phyloP scores from a whole-genome alignment of 2,329 filamentous ascomycete species.

The Colletotrichum sp. region DNA sequence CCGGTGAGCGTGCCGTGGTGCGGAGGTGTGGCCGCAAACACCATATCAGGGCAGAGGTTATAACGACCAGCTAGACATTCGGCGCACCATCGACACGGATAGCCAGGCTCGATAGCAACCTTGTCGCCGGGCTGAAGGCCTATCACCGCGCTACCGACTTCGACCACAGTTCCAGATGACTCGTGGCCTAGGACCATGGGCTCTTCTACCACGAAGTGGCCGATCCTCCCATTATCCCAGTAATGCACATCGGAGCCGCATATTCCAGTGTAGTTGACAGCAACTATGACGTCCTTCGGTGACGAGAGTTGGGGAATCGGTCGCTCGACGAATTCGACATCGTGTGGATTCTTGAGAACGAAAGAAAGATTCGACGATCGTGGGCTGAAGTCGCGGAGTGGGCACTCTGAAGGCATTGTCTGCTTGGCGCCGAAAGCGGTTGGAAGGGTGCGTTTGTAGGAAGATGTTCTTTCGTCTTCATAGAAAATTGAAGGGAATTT shows the following conservation, averaged over 20 bases:
- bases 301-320: constrained; percentile 71
- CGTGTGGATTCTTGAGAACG: constrained; percentile 76
- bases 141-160: constrained; percentile 68
- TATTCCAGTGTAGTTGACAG: constrained; percentile 86
- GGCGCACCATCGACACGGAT: constrained; percentile 80
- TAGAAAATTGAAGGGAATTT: not conserved
- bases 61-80: constrained; percentile 84
- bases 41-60: constrained; percentile 89
- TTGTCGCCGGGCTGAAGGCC: constrained; percentile 76
- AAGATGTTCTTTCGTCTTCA: not conserved
- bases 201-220: constrained; percentile 80
- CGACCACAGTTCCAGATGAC: constrained; percentile 79
- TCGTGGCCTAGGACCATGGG: constrained; percentile 79
- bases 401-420: not conserved
- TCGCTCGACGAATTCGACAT: constrained; percentile 77
- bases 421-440: not conserved
- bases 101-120: constrained; percentile 88
- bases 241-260: constrained; percentile 90
- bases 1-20: constrained; percentile 88
- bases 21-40: constrained; percentile 90
- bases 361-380: constrained; percentile 77
- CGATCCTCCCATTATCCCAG: constrained; percentile 86
- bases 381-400: not conserved
- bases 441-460: not conserved
- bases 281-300: constrained; percentile 79